These are phyloP conservation scores for Gastrodia elata DNA, from an alignment of 106 monocot species.

Conservation along the genomic window DNA sequence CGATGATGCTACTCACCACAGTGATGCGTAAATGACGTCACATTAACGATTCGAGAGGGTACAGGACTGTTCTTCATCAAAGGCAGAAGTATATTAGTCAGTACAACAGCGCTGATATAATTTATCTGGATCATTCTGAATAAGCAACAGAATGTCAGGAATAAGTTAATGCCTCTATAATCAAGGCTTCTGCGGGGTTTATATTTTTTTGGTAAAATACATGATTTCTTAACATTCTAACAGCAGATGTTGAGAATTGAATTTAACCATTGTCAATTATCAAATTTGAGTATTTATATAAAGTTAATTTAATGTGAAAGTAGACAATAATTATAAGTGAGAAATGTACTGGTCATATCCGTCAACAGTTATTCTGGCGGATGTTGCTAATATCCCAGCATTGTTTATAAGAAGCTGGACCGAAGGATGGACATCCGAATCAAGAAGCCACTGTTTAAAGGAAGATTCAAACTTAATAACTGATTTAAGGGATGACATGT, in stretches of 20 bases:
- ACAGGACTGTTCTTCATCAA: slow-evolving; percentile 72
- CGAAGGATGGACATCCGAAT: slow-evolving; percentile 48
- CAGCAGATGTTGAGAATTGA: neutral
- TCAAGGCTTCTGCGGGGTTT: neutral
- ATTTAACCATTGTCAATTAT: neutral
- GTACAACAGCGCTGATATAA: slow-evolving; percentile 63
- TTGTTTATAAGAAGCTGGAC: slow-evolving; percentile 90
- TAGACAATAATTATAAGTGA: neutral
- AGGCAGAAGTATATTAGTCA: slow-evolving; percentile 74
- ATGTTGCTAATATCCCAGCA: slow-evolving; percentile 78
- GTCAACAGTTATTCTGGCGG: slow-evolving; percentile 52
- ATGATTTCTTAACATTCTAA: neutral
- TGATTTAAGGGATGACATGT: slow-evolving; percentile 62
- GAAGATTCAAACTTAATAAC: slow-evolving; percentile 64
- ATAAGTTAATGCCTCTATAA: neutral
- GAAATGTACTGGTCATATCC: slow-evolving; percentile 71
- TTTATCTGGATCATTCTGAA: slow-evolving; percentile 89
- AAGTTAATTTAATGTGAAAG: neutral
- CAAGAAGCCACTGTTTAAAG: slow-evolving; percentile 58
- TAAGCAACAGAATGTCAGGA: neutral
- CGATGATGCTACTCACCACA: slow-evolving; percentile 52
- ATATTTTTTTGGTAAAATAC: neutral
- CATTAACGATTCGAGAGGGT: slow-evolving; percentile 77
- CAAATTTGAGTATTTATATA: neutral
- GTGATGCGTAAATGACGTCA: slow-evolving; percentile 90